phyloP scores from a whole-genome alignment of 176 grass and related monocot genomes.

The Carex parvula region DNA sequence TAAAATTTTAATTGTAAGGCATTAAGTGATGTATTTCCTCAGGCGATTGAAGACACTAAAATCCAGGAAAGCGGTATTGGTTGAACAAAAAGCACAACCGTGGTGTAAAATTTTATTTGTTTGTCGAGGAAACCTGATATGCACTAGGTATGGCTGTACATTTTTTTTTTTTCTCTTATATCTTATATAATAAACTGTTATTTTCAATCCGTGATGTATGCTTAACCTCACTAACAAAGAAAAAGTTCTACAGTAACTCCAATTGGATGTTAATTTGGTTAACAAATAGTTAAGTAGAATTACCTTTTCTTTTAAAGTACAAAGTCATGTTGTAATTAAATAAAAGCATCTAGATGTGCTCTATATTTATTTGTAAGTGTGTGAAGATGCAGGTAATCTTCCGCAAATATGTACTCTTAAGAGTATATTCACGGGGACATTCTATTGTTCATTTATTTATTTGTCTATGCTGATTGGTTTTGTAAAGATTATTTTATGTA shows the following conservation, averaged over 20 bases:
- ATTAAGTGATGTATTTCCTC: slow-evolving; percentile 14
- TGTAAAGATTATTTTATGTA: neutral
- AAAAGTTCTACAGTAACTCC: neutral
- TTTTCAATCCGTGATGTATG: too few relatives aligned
- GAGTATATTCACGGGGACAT: neutral
- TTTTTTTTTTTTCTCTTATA: neutral
- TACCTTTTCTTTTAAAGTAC: neutral
- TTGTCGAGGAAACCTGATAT: slow-evolving; percentile 62
- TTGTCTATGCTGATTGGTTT: neutral
- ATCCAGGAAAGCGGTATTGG: slow-evolving; percentile 61
- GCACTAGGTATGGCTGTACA: slow-evolving; percentile 41
- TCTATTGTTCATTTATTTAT: neutral
- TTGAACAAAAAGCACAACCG: slow-evolving; percentile 50
- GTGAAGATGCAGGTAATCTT: neutral
- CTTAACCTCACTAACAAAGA: neutral
- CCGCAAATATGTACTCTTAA: neutral
- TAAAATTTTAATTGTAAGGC: neutral
- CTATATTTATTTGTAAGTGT: neutral
- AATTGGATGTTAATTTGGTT: neutral
- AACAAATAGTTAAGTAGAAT: neutral
- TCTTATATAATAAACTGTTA: neutral
- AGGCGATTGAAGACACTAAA: slow-evolving; percentile 55
- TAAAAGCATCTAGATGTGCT: neutral
- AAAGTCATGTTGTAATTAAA: neutral
- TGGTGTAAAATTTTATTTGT: slow-evolving; percentile 63